Conservation (phyloP, 1,139 yeast genomes). For the Hemisphaericaspora xylofermentans region DNA sequence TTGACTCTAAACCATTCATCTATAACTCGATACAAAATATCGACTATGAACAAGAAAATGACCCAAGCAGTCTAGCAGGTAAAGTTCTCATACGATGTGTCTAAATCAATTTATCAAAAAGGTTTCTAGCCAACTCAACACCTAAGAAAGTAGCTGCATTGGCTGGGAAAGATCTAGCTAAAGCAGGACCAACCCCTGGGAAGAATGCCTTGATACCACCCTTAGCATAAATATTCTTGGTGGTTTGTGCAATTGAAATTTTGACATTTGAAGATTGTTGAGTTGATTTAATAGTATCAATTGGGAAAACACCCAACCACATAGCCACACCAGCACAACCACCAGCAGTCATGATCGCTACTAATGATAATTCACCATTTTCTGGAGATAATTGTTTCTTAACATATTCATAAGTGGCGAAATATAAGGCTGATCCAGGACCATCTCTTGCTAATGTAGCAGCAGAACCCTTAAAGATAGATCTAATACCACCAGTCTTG, state of each 20-base stretch:
- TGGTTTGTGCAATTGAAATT: conserved; percentile 63
- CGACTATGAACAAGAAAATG: too few relatives aligned
- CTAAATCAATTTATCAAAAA: conserved; percentile 46
- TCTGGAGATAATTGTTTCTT: conserved; percentile 60
- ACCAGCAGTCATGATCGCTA: conserved; percentile 85
- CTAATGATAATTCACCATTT: conserved; percentile 60
- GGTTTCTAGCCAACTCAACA: conserved; percentile 81
- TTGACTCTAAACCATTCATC: too few relatives aligned
- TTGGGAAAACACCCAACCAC: conserved; percentile 97
- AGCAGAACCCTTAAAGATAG: conserved; percentile 85
- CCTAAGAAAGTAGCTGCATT: conserved; percentile 97
- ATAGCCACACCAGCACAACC: conserved; percentile 94
- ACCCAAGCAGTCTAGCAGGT: too few relatives aligned
- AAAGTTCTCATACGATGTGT: too few relatives aligned
- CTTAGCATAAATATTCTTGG: conserved; percentile 58
- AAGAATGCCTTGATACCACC: conserved; percentile 91
- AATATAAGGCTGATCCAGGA: conserved; percentile 96
- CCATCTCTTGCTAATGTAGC: conserved; percentile 97
- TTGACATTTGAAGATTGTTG: conserved; percentile 66
- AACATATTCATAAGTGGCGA: conserved; percentile 87
- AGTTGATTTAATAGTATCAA: conserved; percentile 90
- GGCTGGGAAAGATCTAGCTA: conserved; percentile 94
- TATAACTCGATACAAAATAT: too few relatives aligned
- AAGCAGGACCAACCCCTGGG: conserved; percentile 97
- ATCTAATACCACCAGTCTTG: conserved; percentile 76